Evolutionary conservation across 179 eudicot species (phyloP).

Genomic region (Amaranthus tricolor): DNA sequence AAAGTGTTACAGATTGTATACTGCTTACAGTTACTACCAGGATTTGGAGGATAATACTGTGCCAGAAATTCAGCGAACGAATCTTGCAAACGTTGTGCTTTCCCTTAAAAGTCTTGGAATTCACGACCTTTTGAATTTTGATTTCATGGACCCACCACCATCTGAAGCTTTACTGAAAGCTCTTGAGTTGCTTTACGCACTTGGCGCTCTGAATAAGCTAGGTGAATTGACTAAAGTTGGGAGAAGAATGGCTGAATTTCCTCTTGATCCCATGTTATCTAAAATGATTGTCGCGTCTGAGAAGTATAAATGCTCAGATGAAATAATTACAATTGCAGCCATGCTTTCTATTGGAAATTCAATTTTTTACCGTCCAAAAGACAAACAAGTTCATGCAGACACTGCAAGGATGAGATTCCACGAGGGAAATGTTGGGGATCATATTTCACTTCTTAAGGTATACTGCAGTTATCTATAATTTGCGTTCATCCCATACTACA

Average conservation of each 20-base stretch:
- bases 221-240: conserved; percentile 70
- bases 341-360: conserved; percentile 66
- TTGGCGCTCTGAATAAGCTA: conserved; percentile 55
- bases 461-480: too few relatives aligned
- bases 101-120: conserved; percentile 61
- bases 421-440: conserved; percentile 65
- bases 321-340: conserved; percentile 60
- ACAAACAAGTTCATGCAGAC: conserved; percentile 55
- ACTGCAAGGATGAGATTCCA: conserved; percentile 53
- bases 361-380: conserved; percentile 62
- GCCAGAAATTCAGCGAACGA: conserved; percentile 60
- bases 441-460: conserved; percentile 57
- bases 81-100: conserved; percentile 61
- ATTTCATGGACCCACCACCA: conserved; percentile 74
- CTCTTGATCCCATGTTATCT: conserved; percentile 71
- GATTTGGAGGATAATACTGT: conserved; percentile 64
- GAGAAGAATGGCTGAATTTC: conserved; percentile 68
- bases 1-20: conserved; percentile 54
- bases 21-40: conserved; percentile 41
- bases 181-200: conserved; percentile 49
- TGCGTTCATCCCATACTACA: too few relatives aligned
- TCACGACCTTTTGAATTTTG: conserved; percentile 50
- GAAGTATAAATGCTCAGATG: conserved; percentile 61
- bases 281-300: conserved; percentile 72
- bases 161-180: conserved; percentile 58